Evolutionary conservation across 140 eudicot genomes (phyloP).

Genomic region (Oenanthe javanica): DNA sequence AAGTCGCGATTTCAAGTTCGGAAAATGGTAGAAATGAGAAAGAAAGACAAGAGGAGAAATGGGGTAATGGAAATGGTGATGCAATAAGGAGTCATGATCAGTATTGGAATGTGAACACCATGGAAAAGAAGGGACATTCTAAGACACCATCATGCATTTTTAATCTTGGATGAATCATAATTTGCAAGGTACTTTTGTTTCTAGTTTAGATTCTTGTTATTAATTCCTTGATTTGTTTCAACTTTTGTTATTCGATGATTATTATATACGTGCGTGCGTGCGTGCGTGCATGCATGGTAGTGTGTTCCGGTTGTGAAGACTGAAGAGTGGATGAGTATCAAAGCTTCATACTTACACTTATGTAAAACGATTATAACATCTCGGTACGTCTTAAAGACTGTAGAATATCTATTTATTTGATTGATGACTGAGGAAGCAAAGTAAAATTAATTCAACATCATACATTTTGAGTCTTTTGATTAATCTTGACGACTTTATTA

Average conservation of each 20-base stretch:
- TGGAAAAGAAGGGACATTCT: conserved; percentile 29
- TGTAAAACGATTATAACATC: not conserved
- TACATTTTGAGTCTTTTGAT: too few species aligned
- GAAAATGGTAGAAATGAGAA: conserved; percentile 25
- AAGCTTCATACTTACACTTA: not conserved
- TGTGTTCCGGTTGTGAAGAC: not conserved
- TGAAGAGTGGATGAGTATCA: not conserved
- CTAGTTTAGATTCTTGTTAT: not conserved
- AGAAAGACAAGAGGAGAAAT: conserved; percentile 40
- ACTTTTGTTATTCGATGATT: not conserved
- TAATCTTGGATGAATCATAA: conserved; percentile 27
- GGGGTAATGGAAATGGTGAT: conserved; percentile 43
- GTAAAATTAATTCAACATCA: too few species aligned
- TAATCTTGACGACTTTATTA: too few species aligned
- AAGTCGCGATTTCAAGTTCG: conserved; percentile 55
- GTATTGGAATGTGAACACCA: conserved; percentile 49
- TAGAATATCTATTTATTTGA: not conserved
- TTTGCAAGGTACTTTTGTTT: not conserved
- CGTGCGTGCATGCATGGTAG: not conserved
- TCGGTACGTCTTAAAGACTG: not conserved
- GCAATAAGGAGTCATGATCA: conserved; percentile 41
- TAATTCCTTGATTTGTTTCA: not conserved
- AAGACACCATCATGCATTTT: conserved; percentile 34
- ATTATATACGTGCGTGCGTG: not conserved
- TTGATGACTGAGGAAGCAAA: not conserved